These are phyloP conservation scores for Lavandula angustifolia DNA, from an alignment of 257 asterid genomes.

Conservation along the genomic window DNA sequence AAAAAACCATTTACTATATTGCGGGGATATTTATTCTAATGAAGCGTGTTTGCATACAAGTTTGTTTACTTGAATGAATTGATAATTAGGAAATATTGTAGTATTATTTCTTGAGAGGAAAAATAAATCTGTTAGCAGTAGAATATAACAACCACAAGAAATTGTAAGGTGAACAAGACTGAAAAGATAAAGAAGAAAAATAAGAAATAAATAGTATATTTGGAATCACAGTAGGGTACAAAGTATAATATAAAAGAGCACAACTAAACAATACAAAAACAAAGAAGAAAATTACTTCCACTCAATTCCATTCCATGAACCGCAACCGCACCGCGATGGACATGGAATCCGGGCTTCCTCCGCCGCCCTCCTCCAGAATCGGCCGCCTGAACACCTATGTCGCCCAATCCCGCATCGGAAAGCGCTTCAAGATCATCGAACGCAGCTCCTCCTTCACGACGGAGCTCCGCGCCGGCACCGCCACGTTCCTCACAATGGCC, in stretches of 20 bases:
- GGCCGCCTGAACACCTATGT: slow-evolving; percentile 60
- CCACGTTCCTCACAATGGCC: slow-evolving; percentile 98
- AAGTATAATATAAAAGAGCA: slow-evolving; percentile 4
- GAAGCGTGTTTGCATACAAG: too few species aligned
- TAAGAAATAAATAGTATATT: background rate
- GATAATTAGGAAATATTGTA: too few species aligned
- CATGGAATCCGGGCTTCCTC: slow-evolving; percentile 48
- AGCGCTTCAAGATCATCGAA: slow-evolving; percentile 70
- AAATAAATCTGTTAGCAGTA: too few species aligned
- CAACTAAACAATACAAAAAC: slow-evolving; percentile 35
- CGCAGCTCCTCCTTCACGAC: slow-evolving; percentile 86
- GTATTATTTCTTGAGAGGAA: too few species aligned
- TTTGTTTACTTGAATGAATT: too few species aligned
- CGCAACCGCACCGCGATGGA: too few species aligned
- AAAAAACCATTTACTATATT: background rate
- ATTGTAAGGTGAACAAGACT: background rate
- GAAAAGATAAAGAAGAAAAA: background rate
- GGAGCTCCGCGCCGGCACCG: slow-evolving; percentile 97
- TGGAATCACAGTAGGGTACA: background rate
- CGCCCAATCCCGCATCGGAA: slow-evolving; percentile 56
- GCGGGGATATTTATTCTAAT: too few species aligned
- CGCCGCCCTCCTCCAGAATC: slow-evolving; percentile 35
- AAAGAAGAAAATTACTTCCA: background rate
- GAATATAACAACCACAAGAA: background rate
- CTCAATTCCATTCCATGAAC: slow-evolving; percentile 18